Evolutionary conservation across 75 land plant species (phyloP).

Genomic region (Sequoia sempervirens): DNA sequence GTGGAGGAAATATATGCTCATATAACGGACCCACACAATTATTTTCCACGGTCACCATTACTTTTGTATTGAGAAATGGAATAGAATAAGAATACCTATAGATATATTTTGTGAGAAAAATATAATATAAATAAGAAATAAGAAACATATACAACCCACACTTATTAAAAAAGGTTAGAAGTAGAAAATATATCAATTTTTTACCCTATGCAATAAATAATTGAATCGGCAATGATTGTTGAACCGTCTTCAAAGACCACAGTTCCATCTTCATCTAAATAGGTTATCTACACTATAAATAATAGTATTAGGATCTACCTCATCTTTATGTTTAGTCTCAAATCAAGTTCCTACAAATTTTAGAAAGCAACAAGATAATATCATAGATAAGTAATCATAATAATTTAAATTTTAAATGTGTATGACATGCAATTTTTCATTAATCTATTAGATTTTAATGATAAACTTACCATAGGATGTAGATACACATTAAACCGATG

Average conservation of each 20-base stretch:
- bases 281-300: not conserved
- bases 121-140: not conserved
- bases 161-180: not conserved
- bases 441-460: conserved; percentile 27
- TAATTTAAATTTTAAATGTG: too few relatives aligned
- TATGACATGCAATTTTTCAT: conserved; percentile 27
- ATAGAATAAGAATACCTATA: conserved; percentile 75
- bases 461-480: not conserved
- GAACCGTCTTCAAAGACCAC: conserved; percentile 43
- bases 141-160: not conserved
- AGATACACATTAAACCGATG: not conserved
- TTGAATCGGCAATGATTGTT: conserved; percentile 50
- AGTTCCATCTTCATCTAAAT: not conserved
- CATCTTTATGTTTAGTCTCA: conserved; percentile 19
- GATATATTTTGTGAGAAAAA: not conserved
- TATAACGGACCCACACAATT: conserved; percentile 81
- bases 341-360: not conserved
- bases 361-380: not conserved
- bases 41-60: conserved; percentile 60
- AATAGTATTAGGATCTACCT: conserved; percentile 13
- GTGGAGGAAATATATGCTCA: conserved; percentile 83
- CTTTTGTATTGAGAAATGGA: conserved; percentile 85
- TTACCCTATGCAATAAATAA: conserved; percentile 86
- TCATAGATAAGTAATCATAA: not conserved
- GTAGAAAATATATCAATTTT: not conserved